phyloP scores from a whole-genome alignment of 352 stramenopile species.

The Phytophthora niederhauseri region DNA sequence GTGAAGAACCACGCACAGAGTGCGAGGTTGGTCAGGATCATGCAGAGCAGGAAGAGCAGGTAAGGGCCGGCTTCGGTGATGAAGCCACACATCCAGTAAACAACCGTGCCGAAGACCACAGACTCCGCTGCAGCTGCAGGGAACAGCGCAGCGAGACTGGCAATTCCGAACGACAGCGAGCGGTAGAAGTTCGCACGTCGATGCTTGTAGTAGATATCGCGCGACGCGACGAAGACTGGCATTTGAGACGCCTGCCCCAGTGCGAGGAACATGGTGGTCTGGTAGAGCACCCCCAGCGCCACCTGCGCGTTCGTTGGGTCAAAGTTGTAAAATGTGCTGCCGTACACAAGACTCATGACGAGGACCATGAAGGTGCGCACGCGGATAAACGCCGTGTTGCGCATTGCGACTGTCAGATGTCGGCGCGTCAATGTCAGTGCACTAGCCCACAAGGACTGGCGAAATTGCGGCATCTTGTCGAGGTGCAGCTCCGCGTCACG shows the following conservation, averaged over 20 bases:
- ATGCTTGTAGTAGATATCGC: constrained; percentile 76
- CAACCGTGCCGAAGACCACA: constrained; percentile 66
- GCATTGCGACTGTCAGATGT: constrained; percentile 49
- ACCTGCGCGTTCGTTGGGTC: constrained; percentile 29
- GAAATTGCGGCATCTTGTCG: constrained; percentile 46
- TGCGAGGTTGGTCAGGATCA: constrained; percentile 27
- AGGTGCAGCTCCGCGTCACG: constrained; percentile 41
- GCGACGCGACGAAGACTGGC: constrained; percentile 59
- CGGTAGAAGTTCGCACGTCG: constrained; percentile 81
- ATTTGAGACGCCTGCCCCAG: constrained; percentile 63
- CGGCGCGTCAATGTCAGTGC: constrained; percentile 38
- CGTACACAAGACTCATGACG: constrained; percentile 37
- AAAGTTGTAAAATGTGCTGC: constrained; percentile 36
- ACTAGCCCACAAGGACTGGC: constrained; percentile 59
- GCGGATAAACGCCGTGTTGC: constrained; percentile 30
- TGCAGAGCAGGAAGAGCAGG: constrained; percentile 28
- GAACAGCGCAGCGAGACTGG: constrained; percentile 10
- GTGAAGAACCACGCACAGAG: constrained; percentile 35
- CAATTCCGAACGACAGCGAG: constrained; percentile 57
- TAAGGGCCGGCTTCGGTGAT: constrained; percentile 14
- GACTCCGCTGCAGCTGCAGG: constrained; percentile 46
- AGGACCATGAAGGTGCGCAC: constrained; percentile 31
- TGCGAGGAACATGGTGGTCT: constrained; percentile 65
- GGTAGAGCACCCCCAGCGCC: constrained; percentile 67
- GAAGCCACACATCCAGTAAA: constrained; percentile 91